phyloP scores from a whole-genome alignment of 2,329 filamentous ascomycete species.

The Leptographium procerum region DNA sequence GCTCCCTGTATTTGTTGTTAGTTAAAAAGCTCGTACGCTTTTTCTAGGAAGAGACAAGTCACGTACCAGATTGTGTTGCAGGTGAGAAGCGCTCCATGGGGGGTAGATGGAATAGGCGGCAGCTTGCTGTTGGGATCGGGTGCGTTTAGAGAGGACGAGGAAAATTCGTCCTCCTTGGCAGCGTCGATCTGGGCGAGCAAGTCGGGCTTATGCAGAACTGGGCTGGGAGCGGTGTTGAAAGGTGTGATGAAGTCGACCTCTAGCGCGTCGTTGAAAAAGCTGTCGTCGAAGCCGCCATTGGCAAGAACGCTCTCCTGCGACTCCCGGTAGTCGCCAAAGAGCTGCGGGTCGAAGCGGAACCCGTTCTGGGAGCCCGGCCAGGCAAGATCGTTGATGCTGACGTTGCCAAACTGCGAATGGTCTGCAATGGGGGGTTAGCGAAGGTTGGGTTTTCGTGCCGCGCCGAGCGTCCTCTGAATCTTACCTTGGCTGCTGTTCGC shows the following conservation, averaged over 20 bases:
- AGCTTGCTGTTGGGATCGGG: conserved; percentile 44
- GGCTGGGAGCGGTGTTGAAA: conserved; percentile 53
- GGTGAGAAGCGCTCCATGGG: conserved; percentile 42
- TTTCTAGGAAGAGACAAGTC: not conserved
- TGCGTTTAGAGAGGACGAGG: conserved; percentile 7
- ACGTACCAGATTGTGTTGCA: conserved; percentile 91
- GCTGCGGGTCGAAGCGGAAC: conserved; percentile 77
- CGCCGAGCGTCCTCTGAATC: no score
- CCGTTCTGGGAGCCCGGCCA: conserved; percentile 73
- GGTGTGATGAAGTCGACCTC: conserved; percentile 72
- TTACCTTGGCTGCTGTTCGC: conserved; percentile 13
- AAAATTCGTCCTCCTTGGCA: conserved; percentile 50
- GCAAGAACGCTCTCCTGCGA: conserved; percentile 69
- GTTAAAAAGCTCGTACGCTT: not conserved
- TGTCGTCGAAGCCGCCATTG: conserved; percentile 58
- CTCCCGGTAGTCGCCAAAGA: conserved; percentile 89
- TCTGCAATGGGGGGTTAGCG: conserved; percentile 17
- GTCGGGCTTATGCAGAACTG: conserved; percentile 45
- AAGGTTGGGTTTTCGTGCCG: no score
- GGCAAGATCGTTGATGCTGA: conserved; percentile 50
- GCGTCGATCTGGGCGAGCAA: conserved; percentile 70
- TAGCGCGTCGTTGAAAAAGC: conserved; percentile 64
- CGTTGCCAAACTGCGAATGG: conserved; percentile 26
- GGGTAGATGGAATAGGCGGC: not conserved
- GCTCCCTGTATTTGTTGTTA: conserved; percentile 54